Percentiles rank a stretch among this genome's conserved stretches.
phyloP scores from a whole-genome alignment of 495 filamentous ascomycete species.

The Apodospora peruviana region DNA sequence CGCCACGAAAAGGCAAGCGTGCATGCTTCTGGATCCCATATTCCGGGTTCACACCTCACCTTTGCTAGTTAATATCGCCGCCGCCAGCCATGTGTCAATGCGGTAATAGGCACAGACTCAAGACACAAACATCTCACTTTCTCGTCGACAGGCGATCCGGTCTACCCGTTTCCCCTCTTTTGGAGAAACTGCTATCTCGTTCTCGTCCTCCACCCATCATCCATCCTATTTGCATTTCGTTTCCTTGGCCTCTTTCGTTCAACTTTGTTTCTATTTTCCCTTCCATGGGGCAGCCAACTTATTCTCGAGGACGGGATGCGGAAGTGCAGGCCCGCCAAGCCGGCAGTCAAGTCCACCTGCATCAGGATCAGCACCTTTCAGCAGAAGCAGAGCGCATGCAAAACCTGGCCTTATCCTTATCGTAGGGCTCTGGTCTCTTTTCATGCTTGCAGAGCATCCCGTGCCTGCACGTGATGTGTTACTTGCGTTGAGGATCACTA shows the following conservation, averaged over 20 bases:
- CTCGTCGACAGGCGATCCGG: neutral
- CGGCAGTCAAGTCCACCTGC: neutral
- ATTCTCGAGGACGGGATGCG: neutral
- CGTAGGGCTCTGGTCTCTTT: too few species aligned
- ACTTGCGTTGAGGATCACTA: too few species aligned
- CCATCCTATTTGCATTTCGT: neutral
- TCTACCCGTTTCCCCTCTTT: neutral
- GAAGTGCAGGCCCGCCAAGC: conserved; percentile 9
- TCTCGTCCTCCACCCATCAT: neutral
- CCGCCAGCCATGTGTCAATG: neutral
- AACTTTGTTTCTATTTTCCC: neutral
- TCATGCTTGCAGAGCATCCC: too few species aligned
- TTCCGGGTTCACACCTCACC: conserved; percentile 21
- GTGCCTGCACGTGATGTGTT: too few species aligned
- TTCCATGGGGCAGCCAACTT: neutral
- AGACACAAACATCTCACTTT: neutral
- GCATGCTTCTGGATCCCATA: conserved; percentile 7
- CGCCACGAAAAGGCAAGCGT: too few species aligned
- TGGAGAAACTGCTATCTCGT: neutral
- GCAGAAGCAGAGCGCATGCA: too few species aligned
- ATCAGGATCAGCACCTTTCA: too few species aligned
- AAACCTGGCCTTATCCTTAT: too few species aligned
- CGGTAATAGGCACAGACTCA: neutral
- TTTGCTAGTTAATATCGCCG: conserved; percentile 18
- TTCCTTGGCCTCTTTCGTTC: neutral